Percentiles rank a stretch among this genome's conserved stretches.
Conservation (phyloP, 345 rosid genomes). For the Toxicodendron radicans region DNA sequence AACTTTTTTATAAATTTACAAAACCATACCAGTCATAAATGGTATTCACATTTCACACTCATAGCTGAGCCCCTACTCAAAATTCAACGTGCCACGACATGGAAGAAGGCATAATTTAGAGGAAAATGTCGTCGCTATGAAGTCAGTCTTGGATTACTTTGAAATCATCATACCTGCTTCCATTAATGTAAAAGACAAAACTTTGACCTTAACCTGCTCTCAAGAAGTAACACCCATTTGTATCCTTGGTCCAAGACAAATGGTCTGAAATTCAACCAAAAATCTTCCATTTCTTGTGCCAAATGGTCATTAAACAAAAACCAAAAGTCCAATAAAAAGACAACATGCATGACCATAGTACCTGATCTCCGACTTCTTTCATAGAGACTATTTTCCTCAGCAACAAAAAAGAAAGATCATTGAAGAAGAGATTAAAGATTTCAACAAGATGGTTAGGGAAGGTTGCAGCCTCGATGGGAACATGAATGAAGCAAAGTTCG, state of each 20-base stretch:
- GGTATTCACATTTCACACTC: too few relatives aligned
- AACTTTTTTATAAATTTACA: too few relatives aligned
- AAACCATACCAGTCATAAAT: too few relatives aligned
- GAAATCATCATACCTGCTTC: too few relatives aligned
- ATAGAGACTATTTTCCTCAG: neutral
- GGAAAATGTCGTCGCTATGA: too few relatives aligned
- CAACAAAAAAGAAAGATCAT: neutral
- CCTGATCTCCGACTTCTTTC: neutral
- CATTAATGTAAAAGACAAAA: too few relatives aligned
- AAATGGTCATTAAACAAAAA: neutral
- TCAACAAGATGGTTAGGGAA: constrained; percentile 34
- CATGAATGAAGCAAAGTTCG: constrained; percentile 57
- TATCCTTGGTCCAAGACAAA: neutral
- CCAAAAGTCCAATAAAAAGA: neutral
- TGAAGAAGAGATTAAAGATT: neutral
- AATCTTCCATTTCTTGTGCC: neutral
- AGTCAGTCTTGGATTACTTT: too few relatives aligned
- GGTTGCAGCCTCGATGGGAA: constrained; percentile 75
- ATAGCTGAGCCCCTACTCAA: too few relatives aligned
- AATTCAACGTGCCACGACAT: too few relatives aligned
- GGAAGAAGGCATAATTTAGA: too few relatives aligned
- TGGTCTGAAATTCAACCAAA: too few relatives aligned
- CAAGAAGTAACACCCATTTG: neutral
- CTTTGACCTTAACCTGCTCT: neutral
- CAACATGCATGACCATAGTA: neutral